Base-by-base conservation (phyloP, 2,329 filamentous ascomycete genomes). In the Phoma sp. region DNA sequence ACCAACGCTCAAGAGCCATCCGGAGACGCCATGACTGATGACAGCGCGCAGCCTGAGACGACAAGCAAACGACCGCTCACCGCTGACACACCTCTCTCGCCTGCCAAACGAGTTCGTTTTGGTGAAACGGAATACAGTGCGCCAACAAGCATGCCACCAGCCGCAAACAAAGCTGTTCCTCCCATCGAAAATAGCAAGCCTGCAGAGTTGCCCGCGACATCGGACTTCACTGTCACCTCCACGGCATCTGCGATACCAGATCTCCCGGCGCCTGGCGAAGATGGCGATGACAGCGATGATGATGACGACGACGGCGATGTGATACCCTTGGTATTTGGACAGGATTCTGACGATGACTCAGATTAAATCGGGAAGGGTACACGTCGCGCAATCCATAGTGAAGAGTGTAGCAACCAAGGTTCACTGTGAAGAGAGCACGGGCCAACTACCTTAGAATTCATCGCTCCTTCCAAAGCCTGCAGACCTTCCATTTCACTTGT, bases 291-390 rank as follows among this genome's bases (percentile, higher is more conserved):
- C 30, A 62, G 58, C 18, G 61, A 49, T 29, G 68, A 65, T 24
- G 69, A 72, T 29, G 67, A 71, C 24, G 68, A 70, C 22, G 69
- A 72, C 27, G 67, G 71, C 24, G 68, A 70, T 14, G 65, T 68
- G 41, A 66, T 72, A 27, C 62, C 66, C 9, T 50, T 75, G 6
- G 69, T 72, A 1, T 57, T 75, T 27, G 72, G 71, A 2, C 70
- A 70, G 43, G 72, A 75, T 30, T 72, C 67, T 1, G 72, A 74
- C 42, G 69, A 73, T 2, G 72, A 75, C 7, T 72, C 69, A 1
- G 69, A 73, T 10, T 68, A 32, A n/a, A 13, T 11, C 32, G 13
- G 32, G 10, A 33, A 33, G 32, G 13, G 13, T 33, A 33, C 13
- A 13, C 13, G 32, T n/a, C 13, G 7, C 10, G 32, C 9, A 1